Evolutionary conservation across 2,329 filamentous ascomycete species (phyloP), one percentile per base, ranked within the genome.

Genomic region (Monosporascus sp.): DNA sequence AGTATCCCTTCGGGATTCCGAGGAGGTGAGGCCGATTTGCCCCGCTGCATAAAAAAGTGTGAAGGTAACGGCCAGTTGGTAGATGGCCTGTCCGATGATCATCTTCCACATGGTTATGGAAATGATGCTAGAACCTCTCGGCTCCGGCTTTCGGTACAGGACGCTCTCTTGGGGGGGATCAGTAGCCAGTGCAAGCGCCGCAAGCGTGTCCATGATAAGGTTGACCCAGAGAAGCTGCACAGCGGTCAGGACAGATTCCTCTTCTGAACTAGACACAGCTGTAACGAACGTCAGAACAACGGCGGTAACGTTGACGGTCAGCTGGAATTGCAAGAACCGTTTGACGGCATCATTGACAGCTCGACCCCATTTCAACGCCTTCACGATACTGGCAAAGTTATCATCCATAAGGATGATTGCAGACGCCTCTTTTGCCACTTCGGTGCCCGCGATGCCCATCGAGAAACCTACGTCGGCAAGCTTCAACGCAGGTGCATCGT

Each of bases 31-130:
- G 8, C 75, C 75, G n/a, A 90, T 77, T 37, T 65, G 73, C 54
- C 71, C 72, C 49, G 80, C 84, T 35, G 82, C 90, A 62, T 92
- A 97, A 74, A 92, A 92, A 24, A 97, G 79, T 57, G 93, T 78
- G 60, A 97, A 87, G 0, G 91, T 84, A 48, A 85, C 81, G 22
- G 86, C 83, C 5, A 97, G 82, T 70, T 97, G 92, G 70, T 94
- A 97, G 54, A 96, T 78, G 2, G 91, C 85, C 70, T 97, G 91
- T 2, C 92, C 93, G 45, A 96, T 80, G 57, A 97, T 97, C 93
- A 97, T 97, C 78, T 97, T 97, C 93, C 93, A 96, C 93, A 97
- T 97, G 18, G 88, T 92, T 37, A 87, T 77, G 1, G 91, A 95
- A 62, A 97, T 94, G 57, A 85, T 83, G 43, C 78, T 75, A 4